Evolutionary conservation across 352 stramenopile genomes (phyloP), one percentile per base, ranked within the genome.

Genomic region (Globisporangium orthogonon): DNA sequence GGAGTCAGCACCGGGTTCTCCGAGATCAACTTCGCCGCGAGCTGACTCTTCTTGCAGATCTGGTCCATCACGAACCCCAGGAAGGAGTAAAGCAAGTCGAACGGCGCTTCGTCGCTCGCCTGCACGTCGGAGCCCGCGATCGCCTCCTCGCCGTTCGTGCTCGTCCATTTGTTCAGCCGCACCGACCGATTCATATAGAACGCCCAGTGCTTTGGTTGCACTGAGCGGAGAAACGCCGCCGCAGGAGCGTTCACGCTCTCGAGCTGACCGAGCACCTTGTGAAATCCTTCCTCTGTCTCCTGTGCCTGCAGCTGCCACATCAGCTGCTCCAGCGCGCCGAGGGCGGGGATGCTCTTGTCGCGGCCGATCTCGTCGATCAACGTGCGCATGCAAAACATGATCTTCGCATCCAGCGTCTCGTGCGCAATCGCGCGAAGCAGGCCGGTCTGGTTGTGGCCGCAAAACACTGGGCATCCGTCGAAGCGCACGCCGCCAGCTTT

Each of bases 61-160:
- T 55, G 63, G 51, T 92, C 82, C 82, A 92, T 92, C 48, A 92
- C 58, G 58, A 88, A 89, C 5, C 79, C 80, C 48, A 92, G 56
- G 58, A 88, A 89, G 43, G 69, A 78, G 56, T 92, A 92, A 50
- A 92, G 71, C 39, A 92, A 57, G 64, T 92, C 82, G 41, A 92
- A 92, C 50, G 82, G 82, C 30, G 82, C 77, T 45, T 92, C 82
- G 47, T 92, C 82, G 40, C 76, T 85, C 46, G 60, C 63, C 39
- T 85, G 66, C 23, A 87, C 67, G 29, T 87, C 79, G 15, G 79
- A 84, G 29, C 78, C 82, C 5, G 68, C 49, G 14, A 83, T 69
- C 2, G 77, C 82, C 30, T 87, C 72, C 52, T 86, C 71, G 2
- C 68, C 76, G 33, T 70, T 66, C 6, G 82, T 89, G 45, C 67